These are phyloP conservation scores for Fistulinella cinereoalba DNA, from an alignment of 1,284 basidiomycete genomes.

Conservation along the genomic window DNA sequence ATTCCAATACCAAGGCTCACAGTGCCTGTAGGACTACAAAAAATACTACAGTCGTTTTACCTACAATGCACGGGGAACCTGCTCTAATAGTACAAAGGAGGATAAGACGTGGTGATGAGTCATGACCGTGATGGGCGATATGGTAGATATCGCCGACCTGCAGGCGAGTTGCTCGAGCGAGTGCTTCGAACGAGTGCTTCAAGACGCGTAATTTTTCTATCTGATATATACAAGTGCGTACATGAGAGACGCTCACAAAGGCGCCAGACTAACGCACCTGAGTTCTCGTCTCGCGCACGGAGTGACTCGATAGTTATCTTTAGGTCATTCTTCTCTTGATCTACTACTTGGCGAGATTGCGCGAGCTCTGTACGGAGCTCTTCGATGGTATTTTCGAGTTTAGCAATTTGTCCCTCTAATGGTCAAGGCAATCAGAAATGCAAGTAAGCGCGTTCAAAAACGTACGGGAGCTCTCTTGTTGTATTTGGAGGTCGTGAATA, in stretches of 20 bases:
- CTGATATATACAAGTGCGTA: background rate
- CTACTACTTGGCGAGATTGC: background rate
- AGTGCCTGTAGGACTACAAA: background rate
- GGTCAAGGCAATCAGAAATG: background rate
- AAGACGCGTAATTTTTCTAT: background rate
- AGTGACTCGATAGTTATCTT: conserved; percentile 4
- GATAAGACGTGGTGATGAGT: background rate
- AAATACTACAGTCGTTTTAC: background rate
- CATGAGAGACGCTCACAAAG: background rate
- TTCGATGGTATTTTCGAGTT: conserved; percentile 5
- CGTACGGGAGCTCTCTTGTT: conserved; percentile 9
- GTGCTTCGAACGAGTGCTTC: background rate
- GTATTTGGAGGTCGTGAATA: conserved; percentile 2
- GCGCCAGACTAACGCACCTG: background rate
- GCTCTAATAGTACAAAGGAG: background rate
- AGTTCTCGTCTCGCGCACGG: background rate
- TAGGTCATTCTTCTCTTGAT: background rate
- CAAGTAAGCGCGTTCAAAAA: background rate
- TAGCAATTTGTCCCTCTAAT: conserved; percentile 2
- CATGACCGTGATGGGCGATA: background rate
- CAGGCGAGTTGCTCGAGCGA: background rate
- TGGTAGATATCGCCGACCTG: background rate
- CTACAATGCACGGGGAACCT: background rate
- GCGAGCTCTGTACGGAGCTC: conserved; percentile 7
- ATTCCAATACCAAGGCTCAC: no score